Conservation (phyloP, 805 yeast species). For the Wickerhamiella spandovensis region DNA sequence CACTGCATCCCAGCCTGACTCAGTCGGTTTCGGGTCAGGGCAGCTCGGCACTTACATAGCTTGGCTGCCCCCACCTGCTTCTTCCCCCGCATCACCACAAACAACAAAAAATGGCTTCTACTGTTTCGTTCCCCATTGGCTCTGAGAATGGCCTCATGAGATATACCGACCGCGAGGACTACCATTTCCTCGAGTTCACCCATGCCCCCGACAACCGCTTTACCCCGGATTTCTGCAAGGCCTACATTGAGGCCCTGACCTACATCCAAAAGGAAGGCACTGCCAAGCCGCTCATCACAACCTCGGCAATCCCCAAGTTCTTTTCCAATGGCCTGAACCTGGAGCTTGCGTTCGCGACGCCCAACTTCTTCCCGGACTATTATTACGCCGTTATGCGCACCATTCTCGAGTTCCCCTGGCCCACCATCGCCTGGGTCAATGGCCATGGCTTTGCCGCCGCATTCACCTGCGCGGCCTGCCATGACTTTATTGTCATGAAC, state of each 20-base stretch:
- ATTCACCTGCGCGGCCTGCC: constrained; percentile 27
- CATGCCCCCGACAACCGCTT: constrained; percentile 27
- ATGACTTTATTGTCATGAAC: constrained; percentile 29
- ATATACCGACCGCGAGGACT: constrained; percentile 14
- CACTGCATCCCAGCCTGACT: too few relatives aligned
- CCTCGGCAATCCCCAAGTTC: constrained; percentile 26
- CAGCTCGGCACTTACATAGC: not conserved
- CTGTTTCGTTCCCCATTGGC: constrained; percentile 10
- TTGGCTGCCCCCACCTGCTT: not conserved
- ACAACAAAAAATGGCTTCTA: not conserved
- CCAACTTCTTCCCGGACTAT: constrained; percentile 22
- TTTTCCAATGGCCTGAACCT: constrained; percentile 29
- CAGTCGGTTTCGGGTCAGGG: too few relatives aligned
- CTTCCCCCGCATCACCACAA: not conserved
- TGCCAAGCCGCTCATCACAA: constrained; percentile 26
- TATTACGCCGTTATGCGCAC: constrained; percentile 24
- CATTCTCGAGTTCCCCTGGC: constrained; percentile 27
- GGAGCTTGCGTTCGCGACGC: constrained; percentile 24
- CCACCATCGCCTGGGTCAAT: constrained; percentile 28
- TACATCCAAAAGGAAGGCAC: constrained; percentile 18
- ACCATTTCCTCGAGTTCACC: constrained; percentile 23
- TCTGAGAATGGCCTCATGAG: constrained; percentile 4
- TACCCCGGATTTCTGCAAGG: constrained; percentile 22
- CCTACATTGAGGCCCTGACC: constrained; percentile 24
- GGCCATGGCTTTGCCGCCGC: constrained; percentile 33